A percentile compares a stretch with the other conserved stretches of the same genome.
Conservation (phyloP, 2,329 filamentous ascomycete genomes). For the Aspergillus ruber region DNA sequence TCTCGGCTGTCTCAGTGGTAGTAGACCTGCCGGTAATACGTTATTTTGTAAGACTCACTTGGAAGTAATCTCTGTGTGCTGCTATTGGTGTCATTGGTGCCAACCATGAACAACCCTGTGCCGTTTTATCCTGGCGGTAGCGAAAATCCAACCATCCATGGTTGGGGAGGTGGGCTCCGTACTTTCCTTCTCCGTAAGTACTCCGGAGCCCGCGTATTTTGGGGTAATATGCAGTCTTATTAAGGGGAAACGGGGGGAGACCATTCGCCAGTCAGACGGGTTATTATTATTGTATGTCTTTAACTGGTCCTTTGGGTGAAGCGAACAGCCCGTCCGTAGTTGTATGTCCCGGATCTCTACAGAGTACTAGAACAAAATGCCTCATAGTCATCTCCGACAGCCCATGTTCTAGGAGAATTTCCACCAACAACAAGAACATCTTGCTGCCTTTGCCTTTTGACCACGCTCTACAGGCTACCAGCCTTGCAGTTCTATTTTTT, state of each 20-base stretch:
- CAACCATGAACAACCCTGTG: neutral
- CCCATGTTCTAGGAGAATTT: neutral
- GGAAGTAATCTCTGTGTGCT: neutral
- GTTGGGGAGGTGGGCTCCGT: too few species aligned
- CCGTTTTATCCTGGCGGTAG: neutral
- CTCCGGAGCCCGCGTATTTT: too few species aligned
- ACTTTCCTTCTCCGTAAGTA: too few species aligned
- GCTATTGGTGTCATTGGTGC: neutral
- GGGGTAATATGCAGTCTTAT: neutral
- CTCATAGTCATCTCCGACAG: conserved; percentile 13
- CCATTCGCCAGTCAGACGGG: conserved; percentile 1
- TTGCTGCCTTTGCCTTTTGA: conserved; percentile 3
- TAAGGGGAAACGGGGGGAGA: neutral
- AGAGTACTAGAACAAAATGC: conserved; percentile 12
- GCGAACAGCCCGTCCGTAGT: neutral
- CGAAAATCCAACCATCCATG: neutral
- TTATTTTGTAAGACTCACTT: too few species aligned
- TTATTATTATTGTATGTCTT: conserved; percentile 5
- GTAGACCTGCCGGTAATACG: too few species aligned
- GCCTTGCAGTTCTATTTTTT: conserved; percentile 1
- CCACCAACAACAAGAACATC: neutral
- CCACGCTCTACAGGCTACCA: conserved; percentile 4
- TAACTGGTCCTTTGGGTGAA: neutral
- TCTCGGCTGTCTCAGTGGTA: neutral
- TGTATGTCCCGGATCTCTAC: neutral